phyloP scores from a whole-genome alignment of 805 yeast genomes.

The Candida bentonensis region DNA sequence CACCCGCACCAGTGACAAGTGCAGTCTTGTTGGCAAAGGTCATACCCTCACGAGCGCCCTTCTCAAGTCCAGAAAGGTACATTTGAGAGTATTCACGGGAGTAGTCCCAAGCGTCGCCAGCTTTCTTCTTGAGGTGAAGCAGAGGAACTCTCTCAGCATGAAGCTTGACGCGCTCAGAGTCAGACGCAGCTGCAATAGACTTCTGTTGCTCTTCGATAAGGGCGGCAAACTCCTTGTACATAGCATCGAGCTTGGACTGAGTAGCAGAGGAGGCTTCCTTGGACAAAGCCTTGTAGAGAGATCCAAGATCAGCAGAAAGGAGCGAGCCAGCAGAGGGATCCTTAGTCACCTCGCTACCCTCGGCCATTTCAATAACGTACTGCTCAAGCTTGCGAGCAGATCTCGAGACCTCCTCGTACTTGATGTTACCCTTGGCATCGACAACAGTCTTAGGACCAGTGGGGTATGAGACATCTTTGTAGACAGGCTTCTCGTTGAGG shows the following conservation, averaged over 20 bases:
- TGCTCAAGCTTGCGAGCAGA: constrained; percentile 88
- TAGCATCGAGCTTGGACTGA: constrained; percentile 11
- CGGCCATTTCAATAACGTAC: constrained; percentile 92
- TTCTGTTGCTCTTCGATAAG: constrained; percentile 8
- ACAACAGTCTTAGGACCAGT: constrained; percentile 89
- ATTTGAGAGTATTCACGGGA: constrained; percentile 62
- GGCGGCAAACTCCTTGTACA: constrained; percentile 13
- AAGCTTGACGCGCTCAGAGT: constrained; percentile 4
- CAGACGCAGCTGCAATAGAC: constrained; percentile 9
- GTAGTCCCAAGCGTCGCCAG: constrained; percentile 67
- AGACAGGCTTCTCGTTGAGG: constrained; percentile 67
- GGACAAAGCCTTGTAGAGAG: constrained; percentile 13
- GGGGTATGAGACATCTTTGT: constrained; percentile 87
- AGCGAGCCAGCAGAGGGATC: constrained; percentile 40
- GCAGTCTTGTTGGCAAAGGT: constrained; percentile 81
- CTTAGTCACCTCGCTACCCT: constrained; percentile 60
- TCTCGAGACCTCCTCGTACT: constrained; percentile 73
- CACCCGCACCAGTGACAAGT: constrained; percentile 95
- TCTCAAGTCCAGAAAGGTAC: constrained; percentile 82
- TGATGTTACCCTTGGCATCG: constrained; percentile 76
- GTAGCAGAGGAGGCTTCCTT: constrained; percentile 5
- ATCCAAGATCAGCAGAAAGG: constrained; percentile 19
- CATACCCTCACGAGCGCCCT: constrained; percentile 88
- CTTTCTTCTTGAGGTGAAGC: constrained; percentile 78
- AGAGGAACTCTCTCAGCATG: constrained; percentile 71